phyloP scores from a whole-genome alignment of 1,284 basidiomycete genomes.

The Porphyrellus sp. region DNA sequence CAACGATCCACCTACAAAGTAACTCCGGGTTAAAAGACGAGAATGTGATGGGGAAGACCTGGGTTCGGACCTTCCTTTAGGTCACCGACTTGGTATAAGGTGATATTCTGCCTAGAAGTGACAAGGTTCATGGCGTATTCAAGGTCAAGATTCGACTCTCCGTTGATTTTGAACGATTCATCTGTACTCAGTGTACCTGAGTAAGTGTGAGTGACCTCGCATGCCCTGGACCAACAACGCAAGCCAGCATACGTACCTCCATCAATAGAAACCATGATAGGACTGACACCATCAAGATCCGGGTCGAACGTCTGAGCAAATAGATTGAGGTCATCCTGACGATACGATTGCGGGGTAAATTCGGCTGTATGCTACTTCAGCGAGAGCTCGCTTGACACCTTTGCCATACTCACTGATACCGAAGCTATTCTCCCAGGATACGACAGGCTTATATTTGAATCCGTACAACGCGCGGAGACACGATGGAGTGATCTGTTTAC shows the following conservation, averaged over 20 bases:
- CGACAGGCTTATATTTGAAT: constrained; percentile 41
- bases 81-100: constrained; percentile 50
- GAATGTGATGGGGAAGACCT: background rate
- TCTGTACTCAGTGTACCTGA: constrained; percentile 35
- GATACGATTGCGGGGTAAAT: constrained; percentile 48
- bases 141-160: constrained; percentile 55
- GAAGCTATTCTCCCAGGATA: constrained; percentile 44
- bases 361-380: constrained; percentile 38
- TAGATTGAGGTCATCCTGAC: constrained; percentile 43
- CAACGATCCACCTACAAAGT: constrained; percentile 42
- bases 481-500: constrained; percentile 42
- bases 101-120: constrained; percentile 39
- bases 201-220: constrained; percentile 12
- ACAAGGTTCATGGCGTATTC: constrained; percentile 50
- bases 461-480: constrained; percentile 50
- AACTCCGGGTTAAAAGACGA: background rate
- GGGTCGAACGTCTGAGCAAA: constrained; percentile 41
- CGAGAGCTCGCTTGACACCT: background rate
- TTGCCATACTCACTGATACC: constrained; percentile 42
- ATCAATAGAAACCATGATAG: constrained; percentile 42
- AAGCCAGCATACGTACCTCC: constrained; percentile 36
- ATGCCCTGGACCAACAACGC: background rate
- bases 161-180: constrained; percentile 42
- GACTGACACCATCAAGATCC: constrained; percentile 36
- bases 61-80: constrained; percentile 36